Evolutionary conservation across 768 basidiomycete species (phyloP).

Genomic region (Podaxis pistillaris): DNA sequence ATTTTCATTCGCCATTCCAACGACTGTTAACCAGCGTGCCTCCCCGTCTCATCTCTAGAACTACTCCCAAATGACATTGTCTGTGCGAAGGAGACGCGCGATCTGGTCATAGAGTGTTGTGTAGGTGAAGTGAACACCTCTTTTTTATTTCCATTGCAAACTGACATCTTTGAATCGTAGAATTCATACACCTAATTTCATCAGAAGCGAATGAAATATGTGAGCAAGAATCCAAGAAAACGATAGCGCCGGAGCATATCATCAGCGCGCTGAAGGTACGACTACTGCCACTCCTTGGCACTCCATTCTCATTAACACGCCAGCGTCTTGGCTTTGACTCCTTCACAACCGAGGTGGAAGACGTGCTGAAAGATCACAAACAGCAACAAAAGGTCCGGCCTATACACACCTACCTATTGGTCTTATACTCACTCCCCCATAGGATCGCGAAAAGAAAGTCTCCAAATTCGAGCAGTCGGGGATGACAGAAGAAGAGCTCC

Average conservation of each 20-base stretch:
- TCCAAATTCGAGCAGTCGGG: constrained; percentile 88
- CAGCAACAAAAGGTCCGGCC: constrained; percentile 83
- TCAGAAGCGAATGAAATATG: constrained; percentile 98
- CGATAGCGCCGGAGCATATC: constrained; percentile 97
- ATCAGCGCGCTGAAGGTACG: constrained; percentile 84
- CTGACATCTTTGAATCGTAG: constrained; percentile 39
- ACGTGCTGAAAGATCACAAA: constrained; percentile 94
- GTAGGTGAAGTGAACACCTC: constrained; percentile 72
- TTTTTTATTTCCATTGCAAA: background rate
- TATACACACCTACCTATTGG: background rate
- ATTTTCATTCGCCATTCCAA: background rate
- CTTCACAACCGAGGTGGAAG: constrained; percentile 87
- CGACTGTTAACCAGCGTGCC: background rate
- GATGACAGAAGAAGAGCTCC: constrained; percentile 86
- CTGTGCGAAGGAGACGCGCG: constrained; percentile 95
- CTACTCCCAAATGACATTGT: constrained; percentile 83
- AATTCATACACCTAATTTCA: constrained; percentile 97
- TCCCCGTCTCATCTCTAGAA: constrained; percentile 48
- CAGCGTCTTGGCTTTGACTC: constrained; percentile 92
- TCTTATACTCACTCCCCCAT: constrained; percentile 16
- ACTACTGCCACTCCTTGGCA: constrained; percentile 9
- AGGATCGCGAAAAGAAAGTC: constrained; percentile 92
- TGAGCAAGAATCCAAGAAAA: constrained; percentile 97
- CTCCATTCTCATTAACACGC: constrained; percentile 9
- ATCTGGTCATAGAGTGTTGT: constrained; percentile 97